A percentile compares a stretch with the other conserved stretches of the same genome.
Evolutionary conservation across 1,139 yeast species (phyloP).

Genomic region (Pichia inconspicua): DNA sequence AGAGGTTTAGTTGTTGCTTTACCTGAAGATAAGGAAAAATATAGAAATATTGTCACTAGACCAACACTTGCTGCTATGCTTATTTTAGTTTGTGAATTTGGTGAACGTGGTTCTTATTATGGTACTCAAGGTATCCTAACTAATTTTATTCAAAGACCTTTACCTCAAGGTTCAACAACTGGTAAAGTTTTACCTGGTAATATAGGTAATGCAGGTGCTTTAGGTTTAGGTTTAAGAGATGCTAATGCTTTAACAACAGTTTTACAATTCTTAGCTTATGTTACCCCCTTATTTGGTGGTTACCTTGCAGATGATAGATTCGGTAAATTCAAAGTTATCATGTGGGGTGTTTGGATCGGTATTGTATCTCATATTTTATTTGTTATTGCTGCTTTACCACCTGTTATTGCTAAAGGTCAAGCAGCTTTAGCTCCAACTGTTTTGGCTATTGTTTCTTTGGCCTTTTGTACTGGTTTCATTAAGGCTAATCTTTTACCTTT

Average conservation of each 20-base stretch:
- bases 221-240: conserved; percentile 32
- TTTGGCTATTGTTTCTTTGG: conserved; percentile 33
- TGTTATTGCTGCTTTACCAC: conserved; percentile 37
- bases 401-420: conserved; percentile 32
- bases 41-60: conserved; percentile 34
- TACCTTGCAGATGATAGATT: conserved; percentile 36
- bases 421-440: conserved; percentile 34
- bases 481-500: conserved; percentile 45
- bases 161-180: conserved; percentile 42
- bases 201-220: conserved; percentile 30
- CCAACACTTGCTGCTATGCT: conserved; percentile 32
- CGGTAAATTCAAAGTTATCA: conserved; percentile 37
- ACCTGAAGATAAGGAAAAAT: conserved; percentile 36
- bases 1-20: conserved; percentile 29
- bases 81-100: conserved; percentile 37
- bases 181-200: conserved; percentile 19
- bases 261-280: conserved; percentile 37
- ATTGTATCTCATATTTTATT: conserved; percentile 34
- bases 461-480: conserved; percentile 41
- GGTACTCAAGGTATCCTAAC: conserved; percentile 33
- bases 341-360: conserved; percentile 36
- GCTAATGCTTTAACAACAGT: conserved; percentile 36
- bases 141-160: conserved; percentile 39
- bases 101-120: conserved; percentile 41
- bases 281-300: conserved; percentile 38